phyloP scores from a whole-genome alignment of 495 filamentous ascomycete species.

The Terfezia claveryi region DNA sequence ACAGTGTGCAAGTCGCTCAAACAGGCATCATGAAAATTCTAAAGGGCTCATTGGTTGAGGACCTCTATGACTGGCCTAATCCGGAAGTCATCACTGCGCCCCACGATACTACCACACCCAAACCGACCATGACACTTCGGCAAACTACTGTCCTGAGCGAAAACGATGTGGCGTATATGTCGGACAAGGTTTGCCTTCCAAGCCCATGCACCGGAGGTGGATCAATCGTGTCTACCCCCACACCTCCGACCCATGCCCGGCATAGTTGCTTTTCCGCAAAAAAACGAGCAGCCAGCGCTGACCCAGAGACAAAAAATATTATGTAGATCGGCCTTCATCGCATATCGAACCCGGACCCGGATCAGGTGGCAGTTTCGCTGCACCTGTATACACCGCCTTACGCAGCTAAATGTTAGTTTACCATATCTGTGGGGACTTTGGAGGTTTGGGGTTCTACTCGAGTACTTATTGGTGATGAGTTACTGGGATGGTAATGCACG shows the following conservation, averaged over 20 bases:
- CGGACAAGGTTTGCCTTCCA: slow-evolving; percentile 32
- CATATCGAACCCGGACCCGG: slow-evolving; percentile 48
- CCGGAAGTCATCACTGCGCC: slow-evolving; percentile 17
- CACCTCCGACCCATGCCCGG: neutral
- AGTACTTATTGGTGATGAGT: slow-evolving; percentile 13
- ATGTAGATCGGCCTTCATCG: slow-evolving; percentile 54
- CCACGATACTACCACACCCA: slow-evolving; percentile 27
- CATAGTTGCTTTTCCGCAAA: neutral
- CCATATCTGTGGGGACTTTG: slow-evolving; percentile 19
- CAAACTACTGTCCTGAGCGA: slow-evolving; percentile 32
- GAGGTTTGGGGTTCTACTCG: neutral
- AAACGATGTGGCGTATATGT: slow-evolving; percentile 64
- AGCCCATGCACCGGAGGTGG: neutral
- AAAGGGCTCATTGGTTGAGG: slow-evolving; percentile 55
- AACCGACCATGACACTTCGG: slow-evolving; percentile 23
- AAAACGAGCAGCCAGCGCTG: neutral
- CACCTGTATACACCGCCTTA: slow-evolving; percentile 87
- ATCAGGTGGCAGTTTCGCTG: slow-evolving; percentile 60
- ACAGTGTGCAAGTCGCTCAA: neutral
- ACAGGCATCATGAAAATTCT: slow-evolving; percentile 40
- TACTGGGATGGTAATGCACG: neutral
- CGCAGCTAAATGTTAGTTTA: slow-evolving; percentile 26
- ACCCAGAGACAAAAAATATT: no score
- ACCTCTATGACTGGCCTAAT: slow-evolving; percentile 49
- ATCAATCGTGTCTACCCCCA: neutral